phyloP scores from a whole-genome alignment of 2,329 filamentous ascomycete species.

The Arthrobotrys iridis region DNA sequence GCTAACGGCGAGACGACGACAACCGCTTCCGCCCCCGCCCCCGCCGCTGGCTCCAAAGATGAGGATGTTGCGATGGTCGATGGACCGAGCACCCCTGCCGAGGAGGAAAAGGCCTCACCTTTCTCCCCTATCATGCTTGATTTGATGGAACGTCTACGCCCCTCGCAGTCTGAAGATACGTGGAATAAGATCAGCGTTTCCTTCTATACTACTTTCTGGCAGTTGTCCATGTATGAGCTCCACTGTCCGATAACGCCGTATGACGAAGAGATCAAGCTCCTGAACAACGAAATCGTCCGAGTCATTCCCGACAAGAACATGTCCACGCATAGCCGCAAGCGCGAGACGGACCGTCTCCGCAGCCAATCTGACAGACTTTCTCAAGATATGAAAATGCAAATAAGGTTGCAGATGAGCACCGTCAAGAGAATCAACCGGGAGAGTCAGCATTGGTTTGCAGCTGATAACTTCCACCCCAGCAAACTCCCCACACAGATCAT shows the following conservation, averaged over 20 bases:
- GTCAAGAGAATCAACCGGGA: constrained; percentile 77
- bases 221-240: constrained; percentile 83
- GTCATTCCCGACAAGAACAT: constrained; percentile 74
- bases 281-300: constrained; percentile 75
- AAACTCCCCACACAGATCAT: constrained; percentile 79
- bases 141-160: constrained; percentile 75
- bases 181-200: constrained; percentile 78
- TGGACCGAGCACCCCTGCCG: constrained; percentile 57
- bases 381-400: constrained; percentile 77
- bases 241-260: constrained; percentile 81
- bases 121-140: constrained; percentile 78
- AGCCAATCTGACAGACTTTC: constrained; percentile 75
- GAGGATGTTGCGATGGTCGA: constrained; percentile 63
- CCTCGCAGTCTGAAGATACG: constrained; percentile 70
- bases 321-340: constrained; percentile 62
- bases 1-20: constrained; percentile 54
- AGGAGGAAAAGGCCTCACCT: constrained; percentile 63
- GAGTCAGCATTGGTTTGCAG: constrained; percentile 80
- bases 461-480: constrained; percentile 70
- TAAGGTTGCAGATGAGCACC: constrained; percentile 73
- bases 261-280: constrained; percentile 75
- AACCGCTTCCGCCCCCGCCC: constrained; percentile 28
- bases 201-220: constrained; percentile 93
- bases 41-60: constrained; percentile 47
- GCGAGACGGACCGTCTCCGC: constrained; percentile 73